Percentiles rank a stretch among this genome's conserved stretches.
Conservation (phyloP, 164 flowering plant species). For the Paratinospora sagittata region DNA sequence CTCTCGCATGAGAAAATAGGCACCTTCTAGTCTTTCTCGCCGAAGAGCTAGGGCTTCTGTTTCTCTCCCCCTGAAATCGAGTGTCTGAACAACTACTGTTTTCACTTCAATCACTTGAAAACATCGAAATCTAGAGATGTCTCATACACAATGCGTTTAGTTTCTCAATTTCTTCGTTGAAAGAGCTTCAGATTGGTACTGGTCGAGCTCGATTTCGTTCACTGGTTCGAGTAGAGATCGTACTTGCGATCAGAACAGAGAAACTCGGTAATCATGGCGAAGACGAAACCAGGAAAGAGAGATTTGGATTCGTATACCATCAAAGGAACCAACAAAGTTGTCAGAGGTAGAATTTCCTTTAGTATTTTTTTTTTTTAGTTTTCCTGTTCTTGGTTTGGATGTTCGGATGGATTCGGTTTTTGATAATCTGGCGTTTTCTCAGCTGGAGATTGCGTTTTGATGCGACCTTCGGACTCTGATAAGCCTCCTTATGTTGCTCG, state of each 20-base stretch:
- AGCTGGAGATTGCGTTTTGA: constrained; percentile 68
- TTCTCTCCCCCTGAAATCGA: neutral
- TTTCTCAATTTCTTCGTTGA: constrained; percentile 1
- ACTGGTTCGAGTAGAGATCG: neutral
- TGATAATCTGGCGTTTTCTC: neutral
- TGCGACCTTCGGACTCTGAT: constrained; percentile 60
- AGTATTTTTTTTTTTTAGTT: too few species aligned
- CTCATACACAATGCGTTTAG: neutral
- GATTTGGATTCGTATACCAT: constrained; percentile 25
- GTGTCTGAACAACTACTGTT: neutral
- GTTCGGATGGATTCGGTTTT: neutral
- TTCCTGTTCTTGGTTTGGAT: neutral
- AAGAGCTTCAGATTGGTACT: constrained; percentile 4
- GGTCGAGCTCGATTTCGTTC: neutral
- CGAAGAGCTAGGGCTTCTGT: constrained; percentile 13
- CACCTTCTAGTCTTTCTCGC: neutral
- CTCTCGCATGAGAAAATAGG: too few species aligned
- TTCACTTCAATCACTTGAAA: neutral
- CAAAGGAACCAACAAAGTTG: constrained; percentile 26
- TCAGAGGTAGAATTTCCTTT: constrained; percentile 16
- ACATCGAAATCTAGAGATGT: neutral
- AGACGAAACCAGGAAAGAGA: constrained; percentile 25
- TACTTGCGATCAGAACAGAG: neutral
- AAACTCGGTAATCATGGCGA: constrained; percentile 13
- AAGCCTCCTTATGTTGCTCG: constrained; percentile 65